These are phyloP conservation scores for Cylindrotheca closterium DNA, from an alignment of 108 stramenopile species.

Conservation along the genomic window DNA sequence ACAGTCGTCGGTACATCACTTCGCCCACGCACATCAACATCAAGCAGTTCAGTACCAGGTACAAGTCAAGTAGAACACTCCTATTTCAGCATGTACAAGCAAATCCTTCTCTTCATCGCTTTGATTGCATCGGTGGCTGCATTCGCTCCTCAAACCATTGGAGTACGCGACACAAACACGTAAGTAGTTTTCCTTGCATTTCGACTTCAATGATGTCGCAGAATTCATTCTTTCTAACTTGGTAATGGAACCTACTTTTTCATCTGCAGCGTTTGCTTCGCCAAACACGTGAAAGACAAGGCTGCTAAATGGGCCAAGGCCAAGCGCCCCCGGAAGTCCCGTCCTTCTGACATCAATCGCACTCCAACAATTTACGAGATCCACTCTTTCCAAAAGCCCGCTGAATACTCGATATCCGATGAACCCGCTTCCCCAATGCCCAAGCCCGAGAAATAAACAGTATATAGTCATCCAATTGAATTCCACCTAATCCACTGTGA, in stretches of 20 bases:
- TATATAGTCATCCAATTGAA: no score
- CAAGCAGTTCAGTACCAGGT: neutral
- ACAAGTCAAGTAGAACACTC: neutral
- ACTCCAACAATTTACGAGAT: constrained; percentile 64
- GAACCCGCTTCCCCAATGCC: constrained; percentile 29
- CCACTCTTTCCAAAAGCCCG: constrained; percentile 53
- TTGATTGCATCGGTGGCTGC: constrained; percentile 47
- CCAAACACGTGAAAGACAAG: constrained; percentile 86
- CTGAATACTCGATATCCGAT: constrained; percentile 76
- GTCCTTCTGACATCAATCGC: constrained; percentile 82
- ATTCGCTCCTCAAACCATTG: constrained; percentile 49
- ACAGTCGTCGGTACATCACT: neutral
- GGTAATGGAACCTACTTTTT: neutral
- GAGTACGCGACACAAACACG: constrained; percentile 28
- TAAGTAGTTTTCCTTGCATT: constrained; percentile 14
- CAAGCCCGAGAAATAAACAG: constrained; percentile 28
- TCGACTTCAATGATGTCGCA: neutral
- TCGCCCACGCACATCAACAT: constrained; percentile 6
- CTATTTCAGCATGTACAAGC: constrained; percentile 63
- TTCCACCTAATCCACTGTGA: neutral
- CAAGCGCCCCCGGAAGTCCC: constrained; percentile 79
- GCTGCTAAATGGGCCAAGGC: constrained; percentile 78
- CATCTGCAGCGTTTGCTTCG: constrained; percentile 36
- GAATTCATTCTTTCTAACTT: neutral
- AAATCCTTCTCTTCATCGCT: constrained; percentile 48